These are phyloP conservation scores for Rhodotorula sphaerocarpa DNA, from an alignment of 768 basidiomycete genomes.

Conservation along the genomic window DNA sequence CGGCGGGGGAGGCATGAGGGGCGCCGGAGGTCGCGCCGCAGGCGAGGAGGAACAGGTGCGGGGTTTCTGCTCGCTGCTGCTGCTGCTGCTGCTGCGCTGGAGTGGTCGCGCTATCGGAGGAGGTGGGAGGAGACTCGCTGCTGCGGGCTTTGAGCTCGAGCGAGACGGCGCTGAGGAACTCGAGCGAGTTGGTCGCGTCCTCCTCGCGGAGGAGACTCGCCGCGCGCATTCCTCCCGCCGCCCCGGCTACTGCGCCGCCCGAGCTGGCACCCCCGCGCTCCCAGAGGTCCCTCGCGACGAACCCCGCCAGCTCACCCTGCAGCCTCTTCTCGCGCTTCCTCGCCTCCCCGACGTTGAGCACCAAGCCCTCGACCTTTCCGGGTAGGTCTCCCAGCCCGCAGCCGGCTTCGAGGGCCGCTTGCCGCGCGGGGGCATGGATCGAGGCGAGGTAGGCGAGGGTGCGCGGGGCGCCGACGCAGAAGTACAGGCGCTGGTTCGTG, in stretches of 20 bases:
- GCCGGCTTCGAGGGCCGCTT: conserved; percentile 56
- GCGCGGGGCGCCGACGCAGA: conserved; percentile 65
- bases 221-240: not conserved
- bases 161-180: conserved; percentile 33
- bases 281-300: conserved; percentile 38
- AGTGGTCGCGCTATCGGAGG: not conserved
- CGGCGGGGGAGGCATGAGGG: conserved; percentile 46
- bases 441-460: conserved; percentile 57
- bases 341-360: conserved; percentile 59
- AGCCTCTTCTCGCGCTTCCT: conserved; percentile 53
- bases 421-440: conserved; percentile 54
- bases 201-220: conserved; percentile 31
- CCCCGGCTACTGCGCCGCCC: not conserved
- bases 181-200: conserved; percentile 36
- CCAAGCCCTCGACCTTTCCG: conserved; percentile 59
- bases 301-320: conserved; percentile 56
- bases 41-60: conserved; percentile 30
- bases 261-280: not conserved
- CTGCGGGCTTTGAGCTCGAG: conserved; percentile 11
- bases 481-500: conserved; percentile 65
- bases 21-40: conserved; percentile 38
- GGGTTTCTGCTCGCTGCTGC: not conserved
- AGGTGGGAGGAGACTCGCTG: conserved; percentile 1
- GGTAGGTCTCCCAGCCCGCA: conserved; percentile 61
- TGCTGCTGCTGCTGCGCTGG: not conserved